Evolutionary conservation across 345 rosid species (phyloP).

Genomic region (Litchi chinensis): DNA sequence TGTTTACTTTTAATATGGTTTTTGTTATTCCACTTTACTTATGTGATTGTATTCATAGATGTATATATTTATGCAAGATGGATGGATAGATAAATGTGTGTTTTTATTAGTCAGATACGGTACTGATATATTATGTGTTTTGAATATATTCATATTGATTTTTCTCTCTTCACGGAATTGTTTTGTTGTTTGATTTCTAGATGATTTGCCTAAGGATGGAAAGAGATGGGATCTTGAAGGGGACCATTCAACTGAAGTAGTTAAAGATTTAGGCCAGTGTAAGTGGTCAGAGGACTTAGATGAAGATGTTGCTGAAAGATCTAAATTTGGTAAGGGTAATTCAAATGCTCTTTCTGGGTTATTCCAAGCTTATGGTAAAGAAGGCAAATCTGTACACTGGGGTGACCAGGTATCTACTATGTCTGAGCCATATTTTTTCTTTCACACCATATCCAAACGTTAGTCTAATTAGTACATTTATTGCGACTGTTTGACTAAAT

Average conservation of each 20-base stretch:
- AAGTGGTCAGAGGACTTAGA: conserved; percentile 86
- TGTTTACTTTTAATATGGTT: background rate
- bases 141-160: background rate
- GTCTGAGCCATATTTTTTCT: background rate
- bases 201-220: conserved; percentile 35
- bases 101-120: background rate
- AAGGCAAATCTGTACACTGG: conserved; percentile 80
- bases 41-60: background rate
- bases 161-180: background rate
- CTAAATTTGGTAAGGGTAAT: conserved; percentile 35
- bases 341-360: conserved; percentile 52
- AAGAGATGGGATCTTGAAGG: conserved; percentile 55
- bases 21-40: background rate
- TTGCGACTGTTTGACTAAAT: background rate
- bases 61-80: background rate
- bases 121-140: background rate
- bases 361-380: conserved; percentile 46
- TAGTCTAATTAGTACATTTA: background rate
- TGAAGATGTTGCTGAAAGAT: conserved; percentile 53
- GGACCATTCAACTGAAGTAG: conserved; percentile 41
- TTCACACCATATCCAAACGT: background rate
- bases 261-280: conserved; percentile 73
- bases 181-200: conserved; percentile 29
- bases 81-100: background rate
- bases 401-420: conserved; percentile 70